These are phyloP conservation scores for Carex kokanica DNA, from an alignment of 176 grass and related monocot species.

Conservation along the genomic window DNA sequence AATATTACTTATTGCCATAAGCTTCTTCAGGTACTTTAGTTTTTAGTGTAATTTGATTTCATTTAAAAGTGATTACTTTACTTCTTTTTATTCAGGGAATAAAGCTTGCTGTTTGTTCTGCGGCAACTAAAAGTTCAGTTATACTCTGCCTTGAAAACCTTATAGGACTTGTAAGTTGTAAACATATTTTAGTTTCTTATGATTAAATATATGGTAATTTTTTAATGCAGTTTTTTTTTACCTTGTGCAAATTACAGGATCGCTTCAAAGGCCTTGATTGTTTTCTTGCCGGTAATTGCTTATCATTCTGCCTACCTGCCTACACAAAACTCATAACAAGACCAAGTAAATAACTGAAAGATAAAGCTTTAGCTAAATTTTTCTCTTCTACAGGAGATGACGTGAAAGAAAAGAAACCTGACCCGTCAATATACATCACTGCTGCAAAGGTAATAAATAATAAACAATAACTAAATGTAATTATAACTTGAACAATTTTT, in stretches of 20 bases:
- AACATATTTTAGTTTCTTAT: slow-evolving; percentile 22
- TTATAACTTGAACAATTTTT: background rate
- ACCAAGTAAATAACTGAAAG: slow-evolving; percentile 1
- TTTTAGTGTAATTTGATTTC: background rate
- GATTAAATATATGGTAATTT: background rate
- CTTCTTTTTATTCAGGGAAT: slow-evolving; percentile 60
- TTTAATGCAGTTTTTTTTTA: background rate
- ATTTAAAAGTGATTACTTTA: background rate
- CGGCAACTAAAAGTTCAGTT: slow-evolving; percentile 94
- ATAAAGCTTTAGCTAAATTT: slow-evolving; percentile 2
- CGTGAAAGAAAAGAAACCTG: slow-evolving; percentile 91
- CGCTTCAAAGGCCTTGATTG: slow-evolving; percentile 73
- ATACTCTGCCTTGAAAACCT: slow-evolving; percentile 81
- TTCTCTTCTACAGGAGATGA: slow-evolving; percentile 63
- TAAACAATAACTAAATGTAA: background rate
- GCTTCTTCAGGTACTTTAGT: background rate
- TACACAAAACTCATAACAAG: slow-evolving; percentile 3
- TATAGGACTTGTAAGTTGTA: slow-evolving; percentile 53
- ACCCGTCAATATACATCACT: slow-evolving; percentile 91
- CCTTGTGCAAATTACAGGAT: slow-evolving; percentile 47
- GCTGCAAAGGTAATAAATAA: slow-evolving; percentile 57
- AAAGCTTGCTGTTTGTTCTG: slow-evolving; percentile 92
- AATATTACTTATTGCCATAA: slow-evolving; percentile 38
- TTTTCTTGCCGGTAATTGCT: slow-evolving; percentile 76
- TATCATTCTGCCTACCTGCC: background rate